These are phyloP conservation scores for Purpureocillium takamizusanense DNA, from an alignment of 2,329 filamentous ascomycete species.

Conservation along the genomic window DNA sequence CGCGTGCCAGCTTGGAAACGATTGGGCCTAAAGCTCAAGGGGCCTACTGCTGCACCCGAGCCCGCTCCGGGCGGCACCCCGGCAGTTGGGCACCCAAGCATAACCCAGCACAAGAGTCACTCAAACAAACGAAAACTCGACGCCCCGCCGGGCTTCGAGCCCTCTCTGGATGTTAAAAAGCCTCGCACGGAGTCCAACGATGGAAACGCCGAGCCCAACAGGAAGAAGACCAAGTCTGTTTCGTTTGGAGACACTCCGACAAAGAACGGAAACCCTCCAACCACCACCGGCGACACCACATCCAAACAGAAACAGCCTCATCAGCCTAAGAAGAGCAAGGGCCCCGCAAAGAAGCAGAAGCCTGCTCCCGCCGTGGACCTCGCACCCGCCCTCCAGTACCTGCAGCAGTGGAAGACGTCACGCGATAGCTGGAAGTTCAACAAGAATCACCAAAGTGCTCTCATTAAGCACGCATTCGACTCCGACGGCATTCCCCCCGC, in stretches of 20 bases:
- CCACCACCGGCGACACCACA: slow-evolving; percentile 14
- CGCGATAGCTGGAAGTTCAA: slow-evolving; percentile 86
- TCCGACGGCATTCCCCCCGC: slow-evolving; percentile 59
- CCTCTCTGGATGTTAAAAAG: slow-evolving; percentile 23
- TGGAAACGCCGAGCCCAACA: slow-evolving; percentile 18
- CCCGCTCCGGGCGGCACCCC: slow-evolving; percentile 17
- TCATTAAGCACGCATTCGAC: slow-evolving; percentile 77
- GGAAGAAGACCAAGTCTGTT: slow-evolving; percentile 35
- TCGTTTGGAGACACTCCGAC: slow-evolving; percentile 36
- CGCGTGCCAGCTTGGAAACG: slow-evolving; percentile 51
- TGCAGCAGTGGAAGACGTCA: slow-evolving; percentile 64
- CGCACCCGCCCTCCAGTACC: slow-evolving; percentile 63
- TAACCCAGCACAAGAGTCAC: slow-evolving; percentile 20
- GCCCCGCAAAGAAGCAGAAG: slow-evolving; percentile 28
- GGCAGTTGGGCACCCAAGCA: slow-evolving; percentile 27
- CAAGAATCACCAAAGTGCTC: slow-evolving; percentile 79
- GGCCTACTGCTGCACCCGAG: slow-evolving; percentile 21
- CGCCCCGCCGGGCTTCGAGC: slow-evolving; percentile 20
- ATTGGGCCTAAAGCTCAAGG: slow-evolving; percentile 55
- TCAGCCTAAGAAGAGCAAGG: slow-evolving; percentile 24
- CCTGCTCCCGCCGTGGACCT: slow-evolving; percentile 33
- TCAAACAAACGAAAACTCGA: slow-evolving; percentile 30
- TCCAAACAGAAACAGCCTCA: slow-evolving; percentile 16
- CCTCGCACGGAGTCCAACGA: slow-evolving; percentile 19
- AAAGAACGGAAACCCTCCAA: slow-evolving; percentile 16